Evolutionary conservation across 164 flowering plant genomes (phyloP).

Genomic region (Annona cherimola): DNA sequence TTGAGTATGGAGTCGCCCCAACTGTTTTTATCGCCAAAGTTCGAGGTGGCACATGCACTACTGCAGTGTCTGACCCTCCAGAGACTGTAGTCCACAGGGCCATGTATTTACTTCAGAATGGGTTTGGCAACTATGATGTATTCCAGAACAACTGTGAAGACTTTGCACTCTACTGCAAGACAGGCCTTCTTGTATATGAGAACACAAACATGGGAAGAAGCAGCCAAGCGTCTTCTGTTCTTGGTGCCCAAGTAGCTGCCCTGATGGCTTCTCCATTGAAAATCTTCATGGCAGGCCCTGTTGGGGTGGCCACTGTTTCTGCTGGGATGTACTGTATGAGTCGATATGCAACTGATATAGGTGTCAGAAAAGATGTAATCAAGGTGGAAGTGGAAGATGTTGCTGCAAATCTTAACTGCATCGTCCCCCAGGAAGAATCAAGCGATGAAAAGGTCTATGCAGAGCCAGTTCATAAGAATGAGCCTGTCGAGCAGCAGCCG

Average conservation of each 20-base stretch:
- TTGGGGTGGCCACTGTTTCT: constrained; percentile 73
- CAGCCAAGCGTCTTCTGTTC: constrained; percentile 81
- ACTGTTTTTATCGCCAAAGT: constrained; percentile 68
- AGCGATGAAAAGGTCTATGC: constrained; percentile 8
- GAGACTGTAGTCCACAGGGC: constrained; percentile 74
- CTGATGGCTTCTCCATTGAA: constrained; percentile 78
- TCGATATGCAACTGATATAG: constrained; percentile 90
- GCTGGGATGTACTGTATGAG: constrained; percentile 94
- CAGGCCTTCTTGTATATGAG: constrained; percentile 73
- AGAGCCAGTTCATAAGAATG: neutral
- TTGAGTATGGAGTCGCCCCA: constrained; percentile 68
- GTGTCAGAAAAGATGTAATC: constrained; percentile 79
- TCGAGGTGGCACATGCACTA: constrained; percentile 96
- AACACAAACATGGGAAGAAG: constrained; percentile 57
- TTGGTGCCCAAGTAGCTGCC: constrained; percentile 95
- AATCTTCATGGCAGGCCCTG: constrained; percentile 72
- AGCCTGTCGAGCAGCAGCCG: no score
- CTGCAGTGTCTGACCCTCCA: constrained; percentile 70
- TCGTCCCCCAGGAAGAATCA: constrained; percentile 6
- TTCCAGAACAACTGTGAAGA: constrained; percentile 96
- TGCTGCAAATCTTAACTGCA: constrained; percentile 65
- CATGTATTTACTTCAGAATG: constrained; percentile 90
- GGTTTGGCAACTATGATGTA: constrained; percentile 89
- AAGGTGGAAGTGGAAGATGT: constrained; percentile 93
- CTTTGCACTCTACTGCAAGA: constrained; percentile 86